Evolutionary conservation across 2,329 filamentous ascomycete species (phyloP), one percentile per base, ranked within the genome.

Genomic region (Diaporthe citri): DNA sequence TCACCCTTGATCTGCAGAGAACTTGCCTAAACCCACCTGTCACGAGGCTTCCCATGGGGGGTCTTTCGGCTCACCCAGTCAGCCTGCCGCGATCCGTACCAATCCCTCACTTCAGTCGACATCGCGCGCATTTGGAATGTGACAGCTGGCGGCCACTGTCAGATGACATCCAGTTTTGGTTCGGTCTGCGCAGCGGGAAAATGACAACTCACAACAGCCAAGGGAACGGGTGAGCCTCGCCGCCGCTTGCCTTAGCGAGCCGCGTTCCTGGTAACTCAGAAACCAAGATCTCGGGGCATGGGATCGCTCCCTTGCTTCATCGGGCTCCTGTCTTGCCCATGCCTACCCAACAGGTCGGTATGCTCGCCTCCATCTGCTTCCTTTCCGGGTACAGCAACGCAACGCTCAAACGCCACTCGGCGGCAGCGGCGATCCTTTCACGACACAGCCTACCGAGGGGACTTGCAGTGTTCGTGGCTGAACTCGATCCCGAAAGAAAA

Each of bases 181-280:
- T 52, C 46, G 57, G 70, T 41, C 56, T 39, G 64, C 46, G 46
- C 64, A 28, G 46, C 22, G 43, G 28, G 20, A 66, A 74, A 64
- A 43, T 74, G 73, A 74, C 67, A 74, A 52, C 67, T 74, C 73
- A 74, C 67, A 74, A 71, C 20, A 20, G 52, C 28, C 55, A 55
- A 71, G 64, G n/a, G 64, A 52, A 69, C 48, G 64, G 34, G 22
- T 46, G 43, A 39, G 41, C 64, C 64, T 74, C 34, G 72, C 62
- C 60, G 72, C n/a, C 46, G 46, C 64, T 69, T 55, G 64, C 64
- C 64, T 69, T 69, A 69, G 64, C 48, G 64, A 69, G 64, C 64
- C 64, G 64, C 48, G n/a, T 69, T 69, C 64, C 64, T 69, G 64
- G 64, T 51, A 55, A 69, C 46, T 15, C 48, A 69, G 34, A 69